A percentile compares a stretch with the other conserved stretches of the same genome.
Conservation (phyloP, 2,329 filamentous ascomycete genomes). For the Aspergillus luchuensis region DNA sequence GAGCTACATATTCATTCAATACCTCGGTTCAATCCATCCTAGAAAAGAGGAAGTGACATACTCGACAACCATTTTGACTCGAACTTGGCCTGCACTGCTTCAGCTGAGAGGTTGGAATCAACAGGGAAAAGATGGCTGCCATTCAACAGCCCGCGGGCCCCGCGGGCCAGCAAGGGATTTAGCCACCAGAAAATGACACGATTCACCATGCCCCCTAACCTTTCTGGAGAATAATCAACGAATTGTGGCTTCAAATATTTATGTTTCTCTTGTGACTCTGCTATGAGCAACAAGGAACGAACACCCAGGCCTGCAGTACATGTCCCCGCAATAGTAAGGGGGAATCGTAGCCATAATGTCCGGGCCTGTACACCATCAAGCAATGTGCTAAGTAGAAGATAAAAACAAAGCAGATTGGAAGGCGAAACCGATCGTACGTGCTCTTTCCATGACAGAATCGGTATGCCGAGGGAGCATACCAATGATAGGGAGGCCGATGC, state of each 20-base stretch:
- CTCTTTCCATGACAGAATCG: background rate
- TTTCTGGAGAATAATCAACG: background rate
- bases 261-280: background rate
- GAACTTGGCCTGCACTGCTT: background rate
- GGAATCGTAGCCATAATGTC: background rate
- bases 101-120: background rate
- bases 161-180: background rate
- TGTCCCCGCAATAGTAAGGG: background rate
- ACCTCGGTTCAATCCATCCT: no score
- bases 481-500: background rate
- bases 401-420: background rate
- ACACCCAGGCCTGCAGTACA: background rate
- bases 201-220: background rate
- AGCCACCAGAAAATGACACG: background rate
- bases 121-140: background rate
- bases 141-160: background rate
- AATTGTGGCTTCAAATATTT: background rate
- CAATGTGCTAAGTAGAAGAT: background rate
- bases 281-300: background rate
- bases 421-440: background rate
- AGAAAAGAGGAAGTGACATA: background rate
- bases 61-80: background rate
- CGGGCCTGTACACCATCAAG: background rate
- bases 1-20: no score
- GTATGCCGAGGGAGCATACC: background rate